Conservation (phyloP, 140 eudicot species). For the Anethum foeniculum region DNA sequence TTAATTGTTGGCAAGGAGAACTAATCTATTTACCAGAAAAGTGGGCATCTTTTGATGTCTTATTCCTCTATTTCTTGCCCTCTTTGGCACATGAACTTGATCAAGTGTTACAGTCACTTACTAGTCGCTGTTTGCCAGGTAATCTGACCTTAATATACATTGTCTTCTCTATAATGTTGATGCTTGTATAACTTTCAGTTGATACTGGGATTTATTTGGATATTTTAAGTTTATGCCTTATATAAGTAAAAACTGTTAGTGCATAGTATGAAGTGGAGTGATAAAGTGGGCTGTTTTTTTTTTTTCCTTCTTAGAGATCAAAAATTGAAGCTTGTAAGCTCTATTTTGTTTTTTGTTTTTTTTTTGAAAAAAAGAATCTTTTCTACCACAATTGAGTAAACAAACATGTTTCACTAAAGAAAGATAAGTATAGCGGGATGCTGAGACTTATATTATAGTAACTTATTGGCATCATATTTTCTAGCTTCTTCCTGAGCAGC, state of each 20-base stretch:
- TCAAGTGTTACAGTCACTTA: slow-evolving; percentile 48
- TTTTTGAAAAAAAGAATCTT: not conserved
- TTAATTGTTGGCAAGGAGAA: slow-evolving; percentile 87
- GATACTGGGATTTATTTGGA: not conserved
- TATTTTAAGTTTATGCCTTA: not conserved
- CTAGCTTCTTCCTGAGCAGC: not conserved
- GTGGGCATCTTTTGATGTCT: slow-evolving; percentile 72
- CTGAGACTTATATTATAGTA: not conserved
- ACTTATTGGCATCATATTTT: not conserved
- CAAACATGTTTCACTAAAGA: not conserved
- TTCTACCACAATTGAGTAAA: not conserved
- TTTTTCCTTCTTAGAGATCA: not conserved
- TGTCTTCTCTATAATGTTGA: not conserved
- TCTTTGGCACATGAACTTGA: slow-evolving; percentile 55
- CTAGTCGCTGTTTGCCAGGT: slow-evolving; percentile 67
- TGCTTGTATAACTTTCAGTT: not conserved
- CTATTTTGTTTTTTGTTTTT: not conserved
- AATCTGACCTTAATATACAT: slow-evolving; percentile 12
- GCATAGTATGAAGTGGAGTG: not conserved
- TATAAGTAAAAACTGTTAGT: not conserved
- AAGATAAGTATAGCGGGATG: not conserved
- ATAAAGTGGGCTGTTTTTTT: not conserved
- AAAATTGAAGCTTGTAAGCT: not conserved
- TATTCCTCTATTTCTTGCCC: slow-evolving; percentile 69
- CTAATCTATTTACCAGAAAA: slow-evolving; percentile 58